Base-by-base conservation (phyloP, 2,329 filamentous ascomycete species). In the Exophiala sp. region DNA sequence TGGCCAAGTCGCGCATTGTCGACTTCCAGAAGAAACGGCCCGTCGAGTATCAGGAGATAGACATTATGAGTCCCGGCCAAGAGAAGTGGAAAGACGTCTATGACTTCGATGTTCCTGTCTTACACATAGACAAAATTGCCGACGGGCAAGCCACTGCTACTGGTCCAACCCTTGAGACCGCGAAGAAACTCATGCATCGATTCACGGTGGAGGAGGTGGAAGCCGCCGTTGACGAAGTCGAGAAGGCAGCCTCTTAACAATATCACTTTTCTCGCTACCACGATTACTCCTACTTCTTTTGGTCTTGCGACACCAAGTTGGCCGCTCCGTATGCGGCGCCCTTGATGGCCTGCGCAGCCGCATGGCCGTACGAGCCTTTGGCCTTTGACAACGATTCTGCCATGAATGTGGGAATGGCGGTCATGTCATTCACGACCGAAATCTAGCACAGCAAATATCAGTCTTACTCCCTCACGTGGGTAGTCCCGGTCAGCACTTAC, bases 31-130 rank as follows among this genome's bases (percentile, higher is more conserved):
- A 77, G 52, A 70, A 70, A 35, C 69, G 73, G 34, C 70, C 72
- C 1, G 76, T 82, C 56, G 45, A 56, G 39, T 82, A 81, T 61
- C 58, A 71, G 2, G 79, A 83, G 63, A 67, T 81, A 51, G 74
- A 83, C 59, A 77, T 83, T 45, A 79, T 81, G 74, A 69, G 68
- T 2, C 64, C 70, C 0, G 70, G 66, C 2, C 73, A 81, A 43
- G 68, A 76, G 54, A 65, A 71, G 43, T 83, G 80, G 80, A 82
- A 74, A 59, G 67, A 73, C 50, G 64, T 79, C 13, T 83, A 83
- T 59, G 79, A 82, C 42, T 82, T 82, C 52, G 80, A 83, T 59
- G 79, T 80, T 2, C 80, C 80, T 0, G 80, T 83, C 53, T 70
- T 83, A 23, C 80, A 83, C 61, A 69, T 82, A 35, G 77, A 74